Base-by-base conservation (phyloP, 495 filamentous ascomycete species). In the Neurospora sp. region DNA sequence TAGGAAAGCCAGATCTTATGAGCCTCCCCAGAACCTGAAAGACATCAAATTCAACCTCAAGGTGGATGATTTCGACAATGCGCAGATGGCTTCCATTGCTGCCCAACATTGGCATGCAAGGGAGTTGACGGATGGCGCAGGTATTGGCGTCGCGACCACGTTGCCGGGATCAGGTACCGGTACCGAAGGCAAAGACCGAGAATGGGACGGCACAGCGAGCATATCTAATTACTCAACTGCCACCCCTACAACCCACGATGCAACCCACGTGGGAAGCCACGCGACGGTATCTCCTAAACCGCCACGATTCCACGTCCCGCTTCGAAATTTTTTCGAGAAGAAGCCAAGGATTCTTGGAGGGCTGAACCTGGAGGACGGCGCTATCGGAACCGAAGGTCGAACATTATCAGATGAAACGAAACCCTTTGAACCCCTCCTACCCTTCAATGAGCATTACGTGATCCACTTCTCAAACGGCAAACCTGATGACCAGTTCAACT, bases 361-460 rank as follows among this genome's bases (percentile, higher is more conserved):
- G 31, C 40, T 35, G 35, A 18, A 44, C 27, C 9, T 12, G 3
- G 69, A 39, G 12, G 44, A 71, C 22, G 4, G 53, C 3, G 22
- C 16, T 31, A 31, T 61, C 53, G 53, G 53, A 61, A 61, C 53
- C 53, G 12, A 61, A 31, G 12, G 22, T 27, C 22, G 22, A 61
- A 31, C 53, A 61, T 20, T 22, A 61, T 31, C 53, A 31, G 22
- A 31, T 31, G 53, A 61, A 61, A 61, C 12, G 38, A 59, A 65
- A 18, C 70, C 78, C 0, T 77, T 80, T 37, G 76, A 82, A 37
- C 72, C 81, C 10, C 75, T 84, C 4, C 70, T 85, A 9, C 84
- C 83, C 4, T 75, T 84, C 73, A n/a, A 76, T 7, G 84, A 86
- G 72, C 79, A 86, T 69, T 71, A 85, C 18, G 80, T 85, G 3